Evolutionary conservation across 129 eudicot species (phyloP), one percentile per base, ranked within the genome.

Genomic region (Escallonia herrerae): DNA sequence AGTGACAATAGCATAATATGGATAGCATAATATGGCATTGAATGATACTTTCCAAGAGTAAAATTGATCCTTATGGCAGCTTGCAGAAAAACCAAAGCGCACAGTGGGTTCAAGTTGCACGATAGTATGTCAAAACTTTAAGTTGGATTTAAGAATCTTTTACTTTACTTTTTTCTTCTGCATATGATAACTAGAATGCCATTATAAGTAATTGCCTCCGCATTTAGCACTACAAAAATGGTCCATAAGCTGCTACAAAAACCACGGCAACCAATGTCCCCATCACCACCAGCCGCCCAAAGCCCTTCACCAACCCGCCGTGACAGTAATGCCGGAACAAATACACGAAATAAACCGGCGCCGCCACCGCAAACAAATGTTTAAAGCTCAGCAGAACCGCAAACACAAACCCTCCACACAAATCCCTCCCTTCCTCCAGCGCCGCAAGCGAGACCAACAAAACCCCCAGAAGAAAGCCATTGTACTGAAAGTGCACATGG

Each of bases 401-500:
- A 6, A 88, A 91, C 67, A 91, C 67, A 70, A 91, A 85, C 43
- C 98, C 98, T 7, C 98, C 98, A 14, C 77, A 11, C 79, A 91
- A 79, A 80, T 91, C 96, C 74, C 71, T 79, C 65, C 91, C 96
- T 60, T 81, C 84, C 71, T 82, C 86, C 73, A 91, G 68, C 6
- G 61, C 76, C 38, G 77, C 68, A 63, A 87, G 57, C 1, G 97
- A 91, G 53, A 85, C 3, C 71, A 91, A 64, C 61, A 91, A 69
- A 59, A 85, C 37, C 54, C 97, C 95, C 70, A 91, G 72, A 43
- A 91, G 74, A 75, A 91, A 79, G 76, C 97, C 97, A 69, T 91
- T 87, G 70, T 87, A 91, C 90, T 91, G 97, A 77, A 87, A 91
- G 81, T 91, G 97, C n/a, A n/a, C n/a, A n/a, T n/a, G n/a, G n/a